Conservation (phyloP, 495 filamentous ascomycete genomes). For the Hypoxylon perforatum region DNA sequence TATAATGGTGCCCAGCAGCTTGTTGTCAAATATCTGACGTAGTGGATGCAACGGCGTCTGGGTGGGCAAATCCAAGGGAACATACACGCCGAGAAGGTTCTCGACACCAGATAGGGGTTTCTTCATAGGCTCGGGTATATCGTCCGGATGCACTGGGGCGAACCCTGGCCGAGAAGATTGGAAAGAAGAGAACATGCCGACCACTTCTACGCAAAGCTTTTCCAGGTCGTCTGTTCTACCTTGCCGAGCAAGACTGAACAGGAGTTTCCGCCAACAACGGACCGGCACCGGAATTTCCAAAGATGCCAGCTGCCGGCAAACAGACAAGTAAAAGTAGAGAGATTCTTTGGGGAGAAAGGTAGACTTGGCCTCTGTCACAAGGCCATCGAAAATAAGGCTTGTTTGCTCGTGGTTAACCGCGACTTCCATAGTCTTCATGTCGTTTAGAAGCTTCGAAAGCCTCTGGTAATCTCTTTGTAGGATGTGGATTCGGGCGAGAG, state of each 20-base stretch:
- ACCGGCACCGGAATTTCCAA: slow-evolving; percentile 46
- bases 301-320: slow-evolving; percentile 40
- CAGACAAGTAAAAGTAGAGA: slow-evolving; percentile 41
- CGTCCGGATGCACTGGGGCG: slow-evolving; percentile 42
- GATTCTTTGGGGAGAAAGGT: slow-evolving; percentile 15
- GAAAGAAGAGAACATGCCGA: slow-evolving; percentile 34
- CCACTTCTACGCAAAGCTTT: slow-evolving; percentile 41
- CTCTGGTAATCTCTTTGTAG: slow-evolving; percentile 29
- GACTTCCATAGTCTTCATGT: slow-evolving; percentile 46
- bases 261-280: slow-evolving; percentile 38
- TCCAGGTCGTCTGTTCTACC: slow-evolving; percentile 45
- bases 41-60: slow-evolving; percentile 43
- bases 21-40: slow-evolving; percentile 44
- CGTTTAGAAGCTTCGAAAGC: slow-evolving; percentile 42
- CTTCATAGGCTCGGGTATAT: slow-evolving; percentile 45
- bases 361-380: slow-evolving; percentile 37
- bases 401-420: slow-evolving; percentile 31
- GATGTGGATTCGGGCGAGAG: slow-evolving; percentile 35
- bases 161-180: slow-evolving; percentile 32
- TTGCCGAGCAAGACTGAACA: slow-evolving; percentile 47
- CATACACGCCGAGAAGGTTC: slow-evolving; percentile 41
- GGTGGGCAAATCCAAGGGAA: slow-evolving; percentile 42
- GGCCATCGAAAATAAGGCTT: slow-evolving; percentile 31
- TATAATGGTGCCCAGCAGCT: slow-evolving; percentile 42
- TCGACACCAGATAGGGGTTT: slow-evolving; percentile 31